These are phyloP conservation scores for Mucor plumbeus DNA, from an alignment of 371 early-diverging fungal species.

Conservation along the genomic window DNA sequence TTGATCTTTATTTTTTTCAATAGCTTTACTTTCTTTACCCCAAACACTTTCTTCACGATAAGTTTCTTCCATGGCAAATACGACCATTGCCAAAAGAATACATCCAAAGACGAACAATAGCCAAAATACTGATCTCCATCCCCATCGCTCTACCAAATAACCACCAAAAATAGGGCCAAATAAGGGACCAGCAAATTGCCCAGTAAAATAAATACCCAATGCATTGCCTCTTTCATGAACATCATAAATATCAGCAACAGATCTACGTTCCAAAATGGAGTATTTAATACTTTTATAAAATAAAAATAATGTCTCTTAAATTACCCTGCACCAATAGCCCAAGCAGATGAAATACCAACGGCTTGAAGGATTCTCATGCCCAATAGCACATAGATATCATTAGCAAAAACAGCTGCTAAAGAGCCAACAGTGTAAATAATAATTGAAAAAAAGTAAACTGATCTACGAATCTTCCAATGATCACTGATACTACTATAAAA, in stretches of 20 bases:
- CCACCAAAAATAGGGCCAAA: constrained; percentile 53
- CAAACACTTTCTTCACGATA: constrained; percentile 57
- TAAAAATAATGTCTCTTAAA: no score
- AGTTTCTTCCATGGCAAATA: constrained; percentile 74
- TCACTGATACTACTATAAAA: constrained; percentile 79
- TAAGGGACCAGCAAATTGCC: constrained; percentile 50
- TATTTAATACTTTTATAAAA: neutral
- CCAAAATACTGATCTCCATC: constrained; percentile 53
- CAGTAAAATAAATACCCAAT: constrained; percentile 60
- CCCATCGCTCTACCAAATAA: constrained; percentile 46
- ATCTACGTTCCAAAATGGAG: constrained; percentile 31
- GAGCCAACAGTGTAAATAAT: constrained; percentile 67
- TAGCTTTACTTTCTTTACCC: constrained; percentile 30
- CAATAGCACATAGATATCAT: constrained; percentile 62
- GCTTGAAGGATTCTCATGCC: constrained; percentile 75
- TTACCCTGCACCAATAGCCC: constrained; percentile 76
- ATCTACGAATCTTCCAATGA: constrained; percentile 65
- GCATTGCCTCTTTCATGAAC: constrained; percentile 55
- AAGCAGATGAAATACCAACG: constrained; percentile 78
- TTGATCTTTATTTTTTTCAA: neutral
- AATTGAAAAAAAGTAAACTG: constrained; percentile 67
- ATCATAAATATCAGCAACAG: constrained; percentile 60
- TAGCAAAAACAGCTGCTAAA: constrained; percentile 70
- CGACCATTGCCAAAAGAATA: constrained; percentile 31
- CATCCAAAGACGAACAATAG: constrained; percentile 40